phyloP scores from a whole-genome alignment of 805 yeast genomes.

The Ogataea pignaliae region DNA sequence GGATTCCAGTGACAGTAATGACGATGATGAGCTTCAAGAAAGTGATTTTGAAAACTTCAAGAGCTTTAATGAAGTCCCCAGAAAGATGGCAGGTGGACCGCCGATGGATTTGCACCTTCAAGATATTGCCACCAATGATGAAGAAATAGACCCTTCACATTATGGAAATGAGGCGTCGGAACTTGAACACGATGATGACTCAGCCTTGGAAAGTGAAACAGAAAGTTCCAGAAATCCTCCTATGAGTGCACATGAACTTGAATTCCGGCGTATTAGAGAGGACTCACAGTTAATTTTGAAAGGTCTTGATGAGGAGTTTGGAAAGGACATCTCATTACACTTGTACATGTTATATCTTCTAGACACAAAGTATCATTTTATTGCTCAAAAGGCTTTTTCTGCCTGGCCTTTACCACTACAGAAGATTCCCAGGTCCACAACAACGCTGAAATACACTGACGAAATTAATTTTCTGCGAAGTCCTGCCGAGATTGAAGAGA shows the following conservation, averaged over 20 bases:
- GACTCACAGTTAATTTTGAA: constrained; percentile 23
- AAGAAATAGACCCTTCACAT: too few species aligned
- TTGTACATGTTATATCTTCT: constrained; percentile 53
- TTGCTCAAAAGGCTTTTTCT: constrained; percentile 42
- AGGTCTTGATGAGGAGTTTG: constrained; percentile 44
- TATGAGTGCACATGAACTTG: too few species aligned
- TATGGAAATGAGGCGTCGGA: too few species aligned
- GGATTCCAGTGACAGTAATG: neutral
- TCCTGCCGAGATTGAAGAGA: neutral
- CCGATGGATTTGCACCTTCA: too few species aligned
- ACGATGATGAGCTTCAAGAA: neutral
- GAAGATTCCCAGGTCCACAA: constrained; percentile 35
- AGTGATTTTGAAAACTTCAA: neutral
- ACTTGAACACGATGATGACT: too few species aligned
- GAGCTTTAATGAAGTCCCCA: neutral
- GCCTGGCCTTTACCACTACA: constrained; percentile 52
- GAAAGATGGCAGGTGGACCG: neutral
- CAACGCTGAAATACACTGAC: constrained; percentile 24
- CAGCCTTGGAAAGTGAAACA: too few species aligned
- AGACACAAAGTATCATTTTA: constrained; percentile 32
- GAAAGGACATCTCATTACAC: constrained; percentile 59
- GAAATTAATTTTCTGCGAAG: constrained; percentile 5
- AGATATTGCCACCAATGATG: too few species aligned
- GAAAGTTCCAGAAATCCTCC: too few species aligned
- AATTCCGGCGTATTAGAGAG: constrained; percentile 4